Conservation (phyloP, 2,329 filamentous ascomycete species). For the Endothia cerciana region DNA sequence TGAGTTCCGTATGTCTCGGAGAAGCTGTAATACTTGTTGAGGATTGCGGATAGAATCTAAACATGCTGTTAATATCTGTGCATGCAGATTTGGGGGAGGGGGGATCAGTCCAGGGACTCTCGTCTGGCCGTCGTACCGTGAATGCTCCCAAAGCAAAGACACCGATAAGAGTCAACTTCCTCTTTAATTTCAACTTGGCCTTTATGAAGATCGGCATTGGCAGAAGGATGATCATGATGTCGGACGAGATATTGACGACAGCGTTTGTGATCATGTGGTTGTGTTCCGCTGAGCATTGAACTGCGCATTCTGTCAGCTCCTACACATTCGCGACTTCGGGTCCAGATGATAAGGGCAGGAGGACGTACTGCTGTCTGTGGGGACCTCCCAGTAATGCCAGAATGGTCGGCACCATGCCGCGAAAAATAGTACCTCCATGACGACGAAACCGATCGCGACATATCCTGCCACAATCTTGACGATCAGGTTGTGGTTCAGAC, state of each 20-base stretch:
- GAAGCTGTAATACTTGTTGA: constrained; percentile 52
- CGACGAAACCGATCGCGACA: constrained; percentile 49
- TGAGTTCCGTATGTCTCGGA: constrained; percentile 42
- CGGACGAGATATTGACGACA: constrained; percentile 63
- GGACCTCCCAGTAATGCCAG: constrained; percentile 60
- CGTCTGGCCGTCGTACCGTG: constrained; percentile 42
- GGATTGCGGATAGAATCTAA: constrained; percentile 53
- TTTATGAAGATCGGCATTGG: constrained; percentile 58
- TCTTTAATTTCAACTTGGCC: constrained; percentile 52
- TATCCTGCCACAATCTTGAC: constrained; percentile 56
- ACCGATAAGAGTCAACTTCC: constrained; percentile 55
- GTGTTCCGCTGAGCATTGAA: constrained; percentile 60
- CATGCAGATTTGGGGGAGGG: not conserved
- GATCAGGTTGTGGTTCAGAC: constrained; percentile 49
- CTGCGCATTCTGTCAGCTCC: constrained; percentile 34
- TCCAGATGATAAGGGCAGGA: not conserved
- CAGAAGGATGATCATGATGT: constrained; percentile 61
- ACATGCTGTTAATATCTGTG: constrained; percentile 1
- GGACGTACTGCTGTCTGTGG: constrained; percentile 50
- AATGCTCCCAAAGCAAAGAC: constrained; percentile 53
- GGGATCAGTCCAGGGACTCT: not conserved
- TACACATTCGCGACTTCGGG: not conserved
- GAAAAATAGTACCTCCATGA: constrained; percentile 55
- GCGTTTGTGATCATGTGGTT: constrained; percentile 63
- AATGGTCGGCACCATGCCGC: constrained; percentile 62